Evolutionary conservation across 495 filamentous ascomycete species (phyloP), one percentile per base, ranked within the genome.

Genomic region (Lophiotrema nucula): DNA sequence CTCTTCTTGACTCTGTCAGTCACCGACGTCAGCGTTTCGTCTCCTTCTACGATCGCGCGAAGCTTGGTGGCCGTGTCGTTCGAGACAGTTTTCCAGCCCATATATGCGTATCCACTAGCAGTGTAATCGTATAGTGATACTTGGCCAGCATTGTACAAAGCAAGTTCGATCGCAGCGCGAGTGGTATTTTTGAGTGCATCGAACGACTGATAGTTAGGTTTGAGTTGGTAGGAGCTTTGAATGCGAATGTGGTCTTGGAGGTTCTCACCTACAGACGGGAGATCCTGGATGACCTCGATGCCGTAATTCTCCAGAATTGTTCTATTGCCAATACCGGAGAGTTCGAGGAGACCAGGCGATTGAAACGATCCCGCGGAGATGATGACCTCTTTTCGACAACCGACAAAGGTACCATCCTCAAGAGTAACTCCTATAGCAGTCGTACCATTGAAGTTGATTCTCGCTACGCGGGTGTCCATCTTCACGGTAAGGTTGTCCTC

Each of bases 261-360:
- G 67, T 88, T 88, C 21, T 74, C 72, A 37, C 85, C 85, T 0
- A 88, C 84, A 12, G 78, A 81, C 0, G 83, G 82, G 0, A 82
- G 71, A 57, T 85, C 76, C 22, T 69, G 55, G 0, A 84, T 48
- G 0, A 83, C 69, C 3, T 72, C 63, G 50, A 87, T 84, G 21
- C 68, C 65, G 47, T 77, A 72, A 3, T 56, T 57, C 1, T 64
- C 15, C 0, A 88, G 74, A 24, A 83, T 73, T 0, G 58, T 58
- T 2, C 53, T 46, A 0, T 80, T 75, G 0, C 85, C 85, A 44
- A 88, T 72, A 6, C 87, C 85, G 0, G 75, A 81, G n/a, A 88
- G 78, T 2, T 46, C 42, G 11, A 55, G 27, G 15, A 55, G 41
- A 26, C 41, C 16, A 1, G 85, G 83, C 0, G 80, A 77, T 72